Conservation (phyloP, 345 rosid species). For the Euphorbia lathyris region DNA sequence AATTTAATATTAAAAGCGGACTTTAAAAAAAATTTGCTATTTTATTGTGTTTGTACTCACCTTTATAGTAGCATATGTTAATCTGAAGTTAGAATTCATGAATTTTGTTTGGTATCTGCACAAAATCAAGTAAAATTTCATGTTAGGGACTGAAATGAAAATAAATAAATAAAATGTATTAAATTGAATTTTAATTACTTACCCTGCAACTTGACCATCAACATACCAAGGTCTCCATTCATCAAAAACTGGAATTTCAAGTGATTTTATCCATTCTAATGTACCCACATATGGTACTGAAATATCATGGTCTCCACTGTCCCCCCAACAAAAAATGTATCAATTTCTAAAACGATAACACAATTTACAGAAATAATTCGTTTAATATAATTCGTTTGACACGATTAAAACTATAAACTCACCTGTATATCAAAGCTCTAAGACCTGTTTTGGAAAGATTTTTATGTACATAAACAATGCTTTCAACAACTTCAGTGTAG, state of each 20-base stretch:
- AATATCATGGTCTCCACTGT: constrained; percentile 42
- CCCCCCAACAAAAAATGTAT: background rate
- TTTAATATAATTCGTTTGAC: no score
- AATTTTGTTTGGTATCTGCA: constrained; percentile 19
- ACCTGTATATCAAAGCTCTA: constrained; percentile 4
- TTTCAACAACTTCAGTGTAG: background rate
- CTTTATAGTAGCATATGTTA: constrained; percentile 31
- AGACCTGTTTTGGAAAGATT: constrained; percentile 10
- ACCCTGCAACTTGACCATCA: constrained; percentile 45
- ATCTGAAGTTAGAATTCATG: background rate
- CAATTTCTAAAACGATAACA: no score
- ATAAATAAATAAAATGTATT: background rate
- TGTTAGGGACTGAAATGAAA: no score
- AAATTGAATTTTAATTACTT: background rate
- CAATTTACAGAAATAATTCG: no score
- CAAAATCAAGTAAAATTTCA: background rate
- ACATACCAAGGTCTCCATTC: constrained; percentile 44
- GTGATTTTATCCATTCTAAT: constrained; percentile 21
- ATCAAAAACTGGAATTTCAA: constrained; percentile 23
- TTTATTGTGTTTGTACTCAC: background rate
- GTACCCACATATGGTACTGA: constrained; percentile 33
- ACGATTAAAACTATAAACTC: background rate
- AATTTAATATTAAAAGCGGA: no score
- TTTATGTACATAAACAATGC: background rate
- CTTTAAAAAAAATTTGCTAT: no score